Conservation (phyloP, 2,329 filamentous ascomycete genomes). For the Fusarium abutilonis region DNA sequence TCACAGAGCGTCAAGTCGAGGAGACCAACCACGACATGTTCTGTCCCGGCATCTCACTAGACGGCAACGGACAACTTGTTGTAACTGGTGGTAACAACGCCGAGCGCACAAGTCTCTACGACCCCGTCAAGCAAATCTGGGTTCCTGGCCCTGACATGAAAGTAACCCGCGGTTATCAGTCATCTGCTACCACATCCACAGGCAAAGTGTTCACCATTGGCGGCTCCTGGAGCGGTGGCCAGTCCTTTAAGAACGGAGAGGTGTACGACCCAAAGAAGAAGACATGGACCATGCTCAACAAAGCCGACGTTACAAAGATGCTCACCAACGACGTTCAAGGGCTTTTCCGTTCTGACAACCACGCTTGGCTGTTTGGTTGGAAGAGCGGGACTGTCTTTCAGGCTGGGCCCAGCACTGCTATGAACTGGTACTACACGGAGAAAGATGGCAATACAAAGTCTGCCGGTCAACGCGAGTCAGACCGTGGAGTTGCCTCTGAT, state of each 20-base stretch:
- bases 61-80: slow-evolving; percentile 59
- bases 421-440: slow-evolving; percentile 65
- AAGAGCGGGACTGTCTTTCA: slow-evolving; percentile 63
- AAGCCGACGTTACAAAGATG: slow-evolving; percentile 57
- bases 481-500: slow-evolving; percentile 52
- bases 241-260: slow-evolving; percentile 23
- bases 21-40: slow-evolving; percentile 66
- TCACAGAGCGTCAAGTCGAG: slow-evolving; percentile 37
- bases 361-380: slow-evolving; percentile 47
- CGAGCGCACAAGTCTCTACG: slow-evolving; percentile 60
- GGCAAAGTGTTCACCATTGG: slow-evolving; percentile 33
- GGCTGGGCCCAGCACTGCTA: slow-evolving; percentile 60
- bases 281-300: slow-evolving; percentile 34
- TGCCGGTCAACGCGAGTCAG: slow-evolving; percentile 41
- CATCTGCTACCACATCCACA: slow-evolving; percentile 25
- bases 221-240: slow-evolving; percentile 26
- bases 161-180: slow-evolving; percentile 24
- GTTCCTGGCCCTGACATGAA: slow-evolving; percentile 15
- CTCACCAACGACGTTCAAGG: slow-evolving; percentile 61
- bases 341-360: slow-evolving; percentile 54
- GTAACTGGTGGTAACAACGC: slow-evolving; percentile 65
- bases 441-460: slow-evolving; percentile 34
- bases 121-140: slow-evolving; percentile 35
- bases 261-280: slow-evolving; percentile 25
- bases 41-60: slow-evolving; percentile 64